Base-by-base conservation (phyloP, 2,329 filamentous ascomycete genomes). In the Pyrenophora graminea region DNA sequence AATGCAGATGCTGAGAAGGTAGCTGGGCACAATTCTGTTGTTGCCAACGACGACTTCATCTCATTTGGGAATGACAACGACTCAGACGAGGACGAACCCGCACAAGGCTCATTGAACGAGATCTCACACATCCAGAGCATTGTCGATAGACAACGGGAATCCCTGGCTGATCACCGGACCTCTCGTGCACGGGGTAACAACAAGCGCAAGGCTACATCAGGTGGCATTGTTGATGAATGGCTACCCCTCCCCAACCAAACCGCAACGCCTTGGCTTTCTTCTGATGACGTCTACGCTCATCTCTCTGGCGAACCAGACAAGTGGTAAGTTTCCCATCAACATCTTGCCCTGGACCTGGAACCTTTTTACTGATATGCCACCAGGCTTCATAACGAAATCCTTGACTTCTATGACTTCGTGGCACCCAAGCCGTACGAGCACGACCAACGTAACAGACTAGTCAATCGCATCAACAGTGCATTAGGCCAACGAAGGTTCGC, bases 381-480 rank as follows among this genome's bases (percentile, higher is more conserved):
- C 15, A 52, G 49, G 72, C 77, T 99, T 21, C 91, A 97, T 72
- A 90, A 91, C 66, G 94, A 99, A 73, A 86, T 97, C 37, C 77
- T 89, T 25, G 90, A 95, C 63, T 97, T 97, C 69, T 95, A 92
- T 70, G 80, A 92, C 31, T 95, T 87, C 70, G 88, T 96, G 27
- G 85, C 82, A 56, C 94, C 94, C 2, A 82, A 84, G 39, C 74
- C 82, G 2, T 94, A 89, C 63, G 94, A 99, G 73, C 81, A 91
- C 55, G 77, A 80, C 3, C 84, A 96, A 47, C 89, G 94, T 8
- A 74, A 81, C 17, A 82, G 89, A 39, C 77, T 99, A 12, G 81
- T 97, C 30, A 75, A 84, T 3, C 85, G 90, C 15, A 78, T 97
- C 2, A 79, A 85, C 42, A 67, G 70, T 15, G 79, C 81, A 2